Conservation (phyloP, 2,329 filamentous ascomycete genomes). For the Elsinoe necatrix region DNA sequence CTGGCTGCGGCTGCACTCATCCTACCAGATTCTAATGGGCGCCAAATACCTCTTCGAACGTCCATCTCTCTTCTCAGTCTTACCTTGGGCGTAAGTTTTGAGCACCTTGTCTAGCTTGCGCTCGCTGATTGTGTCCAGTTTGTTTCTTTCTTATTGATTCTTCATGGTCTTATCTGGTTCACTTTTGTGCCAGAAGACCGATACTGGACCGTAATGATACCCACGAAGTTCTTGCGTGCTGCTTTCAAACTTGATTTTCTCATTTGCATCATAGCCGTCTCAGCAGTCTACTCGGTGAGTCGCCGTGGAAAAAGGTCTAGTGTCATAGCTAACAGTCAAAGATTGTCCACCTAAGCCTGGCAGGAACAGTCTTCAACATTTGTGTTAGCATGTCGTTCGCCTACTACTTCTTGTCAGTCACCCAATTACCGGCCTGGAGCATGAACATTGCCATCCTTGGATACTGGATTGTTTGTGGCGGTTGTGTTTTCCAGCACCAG, state of each 20-base stretch:
- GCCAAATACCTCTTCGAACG: not conserved
- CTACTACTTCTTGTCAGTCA: not conserved
- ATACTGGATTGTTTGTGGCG: conserved; percentile 27
- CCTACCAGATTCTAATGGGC: not conserved
- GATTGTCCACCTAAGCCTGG: conserved; percentile 35
- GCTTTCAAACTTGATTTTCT: conserved; percentile 24
- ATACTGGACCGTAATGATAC: conserved; percentile 32
- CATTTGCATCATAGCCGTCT: conserved; percentile 23
- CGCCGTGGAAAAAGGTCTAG: too few species aligned
- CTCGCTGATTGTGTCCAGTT: not conserved
- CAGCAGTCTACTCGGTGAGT: conserved; percentile 26
- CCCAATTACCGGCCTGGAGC: conserved; percentile 22
- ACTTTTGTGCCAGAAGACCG: conserved; percentile 32
- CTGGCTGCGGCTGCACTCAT: not conserved
- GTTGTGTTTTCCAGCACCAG: conserved; percentile 27
- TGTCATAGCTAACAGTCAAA: conserved; percentile 22
- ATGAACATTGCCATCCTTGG: conserved; percentile 29
- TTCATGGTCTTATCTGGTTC: conserved; percentile 30
- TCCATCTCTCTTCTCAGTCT: not conserved
- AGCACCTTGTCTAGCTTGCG: not conserved
- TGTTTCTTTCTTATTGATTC: not conserved
- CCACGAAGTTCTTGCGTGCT: conserved; percentile 32
- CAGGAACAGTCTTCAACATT: conserved; percentile 33
- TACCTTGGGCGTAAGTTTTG: not conserved
- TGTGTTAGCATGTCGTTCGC: conserved; percentile 28